Evolutionary conservation across 805 yeast species (phyloP).

Genomic region (Zygotorulaspora chibaensis): DNA sequence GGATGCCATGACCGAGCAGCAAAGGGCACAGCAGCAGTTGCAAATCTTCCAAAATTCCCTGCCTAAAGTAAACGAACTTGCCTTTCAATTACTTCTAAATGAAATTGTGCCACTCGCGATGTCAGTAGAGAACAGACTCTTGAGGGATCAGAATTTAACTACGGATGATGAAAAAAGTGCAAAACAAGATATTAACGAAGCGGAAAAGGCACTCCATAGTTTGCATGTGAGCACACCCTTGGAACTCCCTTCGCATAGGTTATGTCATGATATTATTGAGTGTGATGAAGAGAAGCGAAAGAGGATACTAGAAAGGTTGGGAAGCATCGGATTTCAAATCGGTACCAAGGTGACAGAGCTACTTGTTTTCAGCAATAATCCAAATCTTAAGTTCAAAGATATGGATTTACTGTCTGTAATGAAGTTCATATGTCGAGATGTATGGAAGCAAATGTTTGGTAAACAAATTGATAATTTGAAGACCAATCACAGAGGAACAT

Average conservation of each 20-base stretch:
- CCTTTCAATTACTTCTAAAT: constrained; percentile 62
- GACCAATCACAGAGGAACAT: constrained; percentile 74
- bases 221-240: constrained; percentile 18
- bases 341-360: constrained; percentile 58
- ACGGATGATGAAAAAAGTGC: constrained; percentile 19
- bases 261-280: constrained; percentile 30
- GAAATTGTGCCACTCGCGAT: constrained; percentile 74
- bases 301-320: constrained; percentile 56
- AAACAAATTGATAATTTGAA: constrained; percentile 90
- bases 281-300: constrained; percentile 38
- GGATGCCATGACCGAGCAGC: constrained; percentile 21
- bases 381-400: constrained; percentile 43
- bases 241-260: constrained; percentile 27
- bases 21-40: constrained; percentile 26
- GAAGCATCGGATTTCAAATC: constrained; percentile 63
- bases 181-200: constrained; percentile 8
- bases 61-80: constrained; percentile 48
- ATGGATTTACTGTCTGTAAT: constrained; percentile 74
- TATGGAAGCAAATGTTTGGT: constrained; percentile 75
- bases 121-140: constrained; percentile 50
- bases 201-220: constrained; percentile 8
- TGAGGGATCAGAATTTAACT: constrained; percentile 3
- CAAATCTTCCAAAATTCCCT: constrained; percentile 31
- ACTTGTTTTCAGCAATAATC: constrained; percentile 44
- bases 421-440: constrained; percentile 89